Evolutionary conservation across 306 rosid species (phyloP), one percentile per base, ranked within the genome.

Genomic region (Prinsepia uniflora): DNA sequence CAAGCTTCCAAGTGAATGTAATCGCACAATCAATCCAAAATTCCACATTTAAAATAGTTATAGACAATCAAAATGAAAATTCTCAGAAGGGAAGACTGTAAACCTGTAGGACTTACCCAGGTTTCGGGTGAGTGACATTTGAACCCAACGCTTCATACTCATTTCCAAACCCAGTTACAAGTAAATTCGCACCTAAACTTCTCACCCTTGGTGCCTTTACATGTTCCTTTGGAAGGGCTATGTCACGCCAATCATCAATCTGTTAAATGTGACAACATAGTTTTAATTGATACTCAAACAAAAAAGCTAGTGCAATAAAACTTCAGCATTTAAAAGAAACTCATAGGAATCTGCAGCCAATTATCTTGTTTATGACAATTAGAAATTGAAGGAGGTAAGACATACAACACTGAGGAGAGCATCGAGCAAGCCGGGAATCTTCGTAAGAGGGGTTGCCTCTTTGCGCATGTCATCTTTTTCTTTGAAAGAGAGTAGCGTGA

Each of bases 211-310:
- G 80, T 1, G 65, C 73, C 86, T 80, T 91, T 22, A 71, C 82
- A 18, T 82, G 79, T 39, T 95, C 96, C 79, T 83, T 89, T 0
- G 96, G 95, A 70, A 91, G 87, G 3, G 91, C 92, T 72, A 95
- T 82, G 70, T 95, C 99, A 73, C 96, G 96, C 99, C 99, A 95
- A 75, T 95, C 97, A 77, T 89, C 97, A 72, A 95, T 89, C 99
- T 95, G 86, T 81, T 73, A 48, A 49, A 57, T 42, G 77, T 0
- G 50, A 22, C 41, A 68, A 60, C 42, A 60, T 50, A 70, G 41
- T 24, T 7, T 63, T 43, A 39, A 68, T 13, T 20, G 52, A 63
- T 15, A 40, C 58, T 40, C 30, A 52, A 62, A n/a, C 30, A 34
- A 63, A 74, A 18, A 68, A 52, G 52, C 30, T n/a, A 18, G 34